phyloP scores from a whole-genome alignment of 2,329 filamentous ascomycete genomes.

The Colletotrichum filicis region DNA sequence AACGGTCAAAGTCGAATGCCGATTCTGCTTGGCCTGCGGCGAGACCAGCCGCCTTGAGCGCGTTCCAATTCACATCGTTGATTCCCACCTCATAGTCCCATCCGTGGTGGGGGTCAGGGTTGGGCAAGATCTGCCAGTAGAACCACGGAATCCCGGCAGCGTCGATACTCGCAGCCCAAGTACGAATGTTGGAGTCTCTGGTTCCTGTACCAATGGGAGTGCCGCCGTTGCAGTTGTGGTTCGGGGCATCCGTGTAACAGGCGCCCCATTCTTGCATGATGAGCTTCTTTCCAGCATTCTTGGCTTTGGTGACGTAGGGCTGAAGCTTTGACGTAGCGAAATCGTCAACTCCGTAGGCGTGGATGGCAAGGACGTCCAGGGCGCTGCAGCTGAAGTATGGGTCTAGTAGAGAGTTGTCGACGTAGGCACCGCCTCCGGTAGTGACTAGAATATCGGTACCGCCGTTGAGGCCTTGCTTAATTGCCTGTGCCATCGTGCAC shows the following conservation, averaged over 20 bases:
- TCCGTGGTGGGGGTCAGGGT: slow-evolving; percentile 42
- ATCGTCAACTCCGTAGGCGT: slow-evolving; percentile 40
- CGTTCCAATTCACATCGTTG: background rate
- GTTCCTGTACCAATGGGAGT: slow-evolving; percentile 22
- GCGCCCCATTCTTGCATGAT: slow-evolving; percentile 45
- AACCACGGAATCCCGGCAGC: slow-evolving; percentile 45
- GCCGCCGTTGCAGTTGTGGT: slow-evolving; percentile 41
- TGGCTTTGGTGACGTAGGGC: slow-evolving; percentile 40
- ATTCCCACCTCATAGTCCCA: slow-evolving; percentile 48
- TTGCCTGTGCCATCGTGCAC: slow-evolving; percentile 39
- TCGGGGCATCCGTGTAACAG: slow-evolving; percentile 42
- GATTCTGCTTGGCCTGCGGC: slow-evolving; percentile 20
- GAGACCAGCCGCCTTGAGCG: slow-evolving; percentile 31
- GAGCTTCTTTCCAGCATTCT: slow-evolving; percentile 43
- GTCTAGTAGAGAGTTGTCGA: slow-evolving; percentile 36
- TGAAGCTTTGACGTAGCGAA: slow-evolving; percentile 25
- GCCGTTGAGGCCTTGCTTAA: slow-evolving; percentile 38
- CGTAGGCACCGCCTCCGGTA: slow-evolving; percentile 37
- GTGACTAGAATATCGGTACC: slow-evolving; percentile 36
- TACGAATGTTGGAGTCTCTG: slow-evolving; percentile 41
- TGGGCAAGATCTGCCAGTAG: slow-evolving; percentile 48
- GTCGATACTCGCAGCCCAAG: slow-evolving; percentile 42
- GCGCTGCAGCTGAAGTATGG: slow-evolving; percentile 31
- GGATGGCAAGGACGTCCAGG: slow-evolving; percentile 37
- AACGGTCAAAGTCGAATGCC: slow-evolving; percentile 31